Conservation (phyloP, 2,329 filamentous ascomycete species). For the Sporothrix brunneoviolacea region DNA sequence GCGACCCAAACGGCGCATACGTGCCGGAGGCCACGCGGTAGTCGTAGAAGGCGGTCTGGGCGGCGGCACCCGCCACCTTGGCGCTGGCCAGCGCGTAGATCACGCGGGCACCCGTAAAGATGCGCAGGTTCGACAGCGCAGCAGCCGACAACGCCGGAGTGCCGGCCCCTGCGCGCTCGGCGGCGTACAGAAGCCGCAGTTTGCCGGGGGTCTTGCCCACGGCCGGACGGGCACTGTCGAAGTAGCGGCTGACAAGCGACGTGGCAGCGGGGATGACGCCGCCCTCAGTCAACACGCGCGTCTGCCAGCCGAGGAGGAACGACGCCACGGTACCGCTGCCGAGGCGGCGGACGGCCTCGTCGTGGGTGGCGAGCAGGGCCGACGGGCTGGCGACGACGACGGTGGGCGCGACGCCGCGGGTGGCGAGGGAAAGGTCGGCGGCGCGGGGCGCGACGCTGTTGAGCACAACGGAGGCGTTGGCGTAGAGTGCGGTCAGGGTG, state of each 20-base stretch:
- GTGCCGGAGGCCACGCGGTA: constrained; percentile 32
- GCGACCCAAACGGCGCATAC: constrained; percentile 70
- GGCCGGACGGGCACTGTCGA: constrained; percentile 51
- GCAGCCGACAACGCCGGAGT: constrained; percentile 59
- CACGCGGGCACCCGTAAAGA: constrained; percentile 72
- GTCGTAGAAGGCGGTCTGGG: constrained; percentile 59
- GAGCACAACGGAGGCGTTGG: constrained; percentile 77
- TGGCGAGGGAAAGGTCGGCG: constrained; percentile 65
- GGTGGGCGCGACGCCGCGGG: constrained; percentile 70
- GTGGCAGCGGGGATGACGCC: constrained; percentile 66
- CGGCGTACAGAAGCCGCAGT: constrained; percentile 73
- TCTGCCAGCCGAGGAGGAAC: constrained; percentile 64
- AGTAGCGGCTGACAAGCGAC: constrained; percentile 55
- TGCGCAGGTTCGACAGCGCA: constrained; percentile 71
- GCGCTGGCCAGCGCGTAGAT: constrained; percentile 79
- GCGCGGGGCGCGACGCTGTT: constrained; percentile 77
- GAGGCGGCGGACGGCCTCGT: constrained; percentile 51
- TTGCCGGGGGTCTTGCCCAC: constrained; percentile 61
- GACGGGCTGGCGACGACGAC: constrained; percentile 72
- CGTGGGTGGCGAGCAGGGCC: constrained; percentile 63
- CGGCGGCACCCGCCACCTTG: constrained; percentile 80
- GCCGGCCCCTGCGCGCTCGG: constrained; percentile 60
- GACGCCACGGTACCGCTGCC: constrained; percentile 46
- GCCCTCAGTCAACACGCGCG: constrained; percentile 58
- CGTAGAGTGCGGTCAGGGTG: constrained; percentile 75